Base-by-base conservation (phyloP, 305 asterid genomes). In the Striga hermonthica region DNA sequence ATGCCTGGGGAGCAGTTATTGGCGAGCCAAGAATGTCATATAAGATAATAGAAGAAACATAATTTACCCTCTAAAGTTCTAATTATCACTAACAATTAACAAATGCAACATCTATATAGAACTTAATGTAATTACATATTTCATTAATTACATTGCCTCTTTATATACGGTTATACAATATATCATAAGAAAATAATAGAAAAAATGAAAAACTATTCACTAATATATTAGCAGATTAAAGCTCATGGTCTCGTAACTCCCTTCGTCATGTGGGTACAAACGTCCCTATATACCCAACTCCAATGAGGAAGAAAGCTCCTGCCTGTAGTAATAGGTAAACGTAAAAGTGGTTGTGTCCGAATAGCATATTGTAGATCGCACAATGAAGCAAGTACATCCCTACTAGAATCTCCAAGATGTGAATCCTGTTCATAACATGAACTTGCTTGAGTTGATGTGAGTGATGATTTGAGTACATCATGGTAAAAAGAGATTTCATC, bases 301-400 rank as follows among this genome's bases (percentile, higher is more conserved):
- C 98, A 6, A 84, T 75, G 64, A 75, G 60, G 70, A 88, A 91
- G 81, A 91, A 91, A 5, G 96, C 96, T 43, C 72, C 77, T 44
- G 96, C 88, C 74, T 86, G 98, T 64, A 91, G 84, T 61, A 88
- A 60, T 49, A 91, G 86, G 72, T 91, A 91, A 52, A 91, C 63
- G 79, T 75, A 91, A 73, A 91, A 81, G 66, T 86, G 89, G 68
- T 90, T 80, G 50, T 78, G 74, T 39, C 82, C 89, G 64, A 71
- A 86, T 56, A 86, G 68, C 75, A 90, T 67, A 81, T 90, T 84
- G 77, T 84, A 86, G 62, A 82, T 68, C 12, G 96, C 93, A 66
- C 96, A 88, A 65, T 86, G 89, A 66, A 86, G 78, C 81, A 90
- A 78, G 73, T 76, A 86, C 92, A 83, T 64, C 61, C 95, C 97